Evolutionary conservation across 2,329 filamentous ascomycete species (phyloP).

Genomic region (Pseudocercospora fijiensis): DNA sequence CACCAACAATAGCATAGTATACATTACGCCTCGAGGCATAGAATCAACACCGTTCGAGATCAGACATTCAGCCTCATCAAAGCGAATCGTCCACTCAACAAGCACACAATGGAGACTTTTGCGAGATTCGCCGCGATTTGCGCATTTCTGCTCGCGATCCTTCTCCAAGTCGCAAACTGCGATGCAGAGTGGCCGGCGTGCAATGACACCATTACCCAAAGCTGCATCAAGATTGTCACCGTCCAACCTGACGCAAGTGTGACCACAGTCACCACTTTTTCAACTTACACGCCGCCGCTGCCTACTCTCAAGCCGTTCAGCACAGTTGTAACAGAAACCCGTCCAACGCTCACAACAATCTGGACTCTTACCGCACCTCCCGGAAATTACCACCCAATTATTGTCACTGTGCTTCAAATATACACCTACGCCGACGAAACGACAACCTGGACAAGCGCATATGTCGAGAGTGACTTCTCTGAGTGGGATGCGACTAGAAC

Average conservation of each 20-base stretch:
- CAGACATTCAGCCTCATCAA: too few species aligned
- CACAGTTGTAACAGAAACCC: not conserved
- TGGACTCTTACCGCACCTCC: not conserved
- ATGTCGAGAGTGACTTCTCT: not conserved
- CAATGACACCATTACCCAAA: not conserved
- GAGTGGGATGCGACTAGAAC: not conserved
- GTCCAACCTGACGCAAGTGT: not conserved
- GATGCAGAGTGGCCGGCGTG: too few species aligned
- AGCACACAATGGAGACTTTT: too few species aligned
- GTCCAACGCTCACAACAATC: not conserved
- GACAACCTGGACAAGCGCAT: not conserved
- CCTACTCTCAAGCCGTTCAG: not conserved
- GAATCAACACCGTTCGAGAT: too few species aligned
- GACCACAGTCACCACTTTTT: not conserved
- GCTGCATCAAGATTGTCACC: not conserved
- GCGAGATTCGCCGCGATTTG: too few species aligned
- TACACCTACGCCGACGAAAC: not conserved
- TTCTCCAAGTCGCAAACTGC: too few species aligned
- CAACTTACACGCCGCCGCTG: not conserved
- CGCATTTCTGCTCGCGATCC: too few species aligned
- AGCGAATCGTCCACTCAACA: too few species aligned
- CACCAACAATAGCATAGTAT: too few species aligned
- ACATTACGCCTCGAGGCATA: too few species aligned
- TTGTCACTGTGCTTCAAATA: not conserved
- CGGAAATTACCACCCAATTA: not conserved